Evolutionary conservation across 768 basidiomycete genomes (phyloP).

Genomic region (Calvatia gigantea): DNA sequence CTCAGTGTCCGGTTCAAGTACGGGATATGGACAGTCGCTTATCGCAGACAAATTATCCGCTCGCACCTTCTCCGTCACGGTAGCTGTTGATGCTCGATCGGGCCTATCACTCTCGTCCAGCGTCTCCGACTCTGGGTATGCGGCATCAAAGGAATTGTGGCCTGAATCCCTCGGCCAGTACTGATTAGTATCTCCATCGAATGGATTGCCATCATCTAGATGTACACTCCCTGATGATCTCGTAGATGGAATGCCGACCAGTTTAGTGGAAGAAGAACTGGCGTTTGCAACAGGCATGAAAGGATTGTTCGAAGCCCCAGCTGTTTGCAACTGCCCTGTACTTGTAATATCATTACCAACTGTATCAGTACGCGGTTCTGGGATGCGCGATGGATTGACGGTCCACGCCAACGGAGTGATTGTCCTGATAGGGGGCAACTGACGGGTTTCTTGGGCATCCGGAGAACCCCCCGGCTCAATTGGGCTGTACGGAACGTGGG

Average conservation of each 20-base stretch:
- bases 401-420: background rate
- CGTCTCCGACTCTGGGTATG: slow-evolving; percentile 1
- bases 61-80: background rate
- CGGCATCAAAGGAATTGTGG: background rate
- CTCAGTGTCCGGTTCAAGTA: slow-evolving; percentile 2
- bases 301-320: background rate
- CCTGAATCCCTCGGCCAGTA: background rate
- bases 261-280: background rate
- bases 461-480: background rate
- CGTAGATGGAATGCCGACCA: background rate
- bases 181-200: background rate
- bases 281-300: background rate
- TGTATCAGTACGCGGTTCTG: background rate
- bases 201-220: background rate
- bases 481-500: background rate
- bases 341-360: background rate
- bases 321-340: background rate
- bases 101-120: background rate
- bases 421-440: background rate
- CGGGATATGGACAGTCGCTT: slow-evolving; percentile 5
- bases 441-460: background rate
- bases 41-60: background rate
- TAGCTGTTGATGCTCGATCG: background rate
- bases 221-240: background rate
- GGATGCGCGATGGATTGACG: background rate